Evolutionary conservation across 805 yeast species (phyloP).

Genomic region (Yarrowia deformans): DNA sequence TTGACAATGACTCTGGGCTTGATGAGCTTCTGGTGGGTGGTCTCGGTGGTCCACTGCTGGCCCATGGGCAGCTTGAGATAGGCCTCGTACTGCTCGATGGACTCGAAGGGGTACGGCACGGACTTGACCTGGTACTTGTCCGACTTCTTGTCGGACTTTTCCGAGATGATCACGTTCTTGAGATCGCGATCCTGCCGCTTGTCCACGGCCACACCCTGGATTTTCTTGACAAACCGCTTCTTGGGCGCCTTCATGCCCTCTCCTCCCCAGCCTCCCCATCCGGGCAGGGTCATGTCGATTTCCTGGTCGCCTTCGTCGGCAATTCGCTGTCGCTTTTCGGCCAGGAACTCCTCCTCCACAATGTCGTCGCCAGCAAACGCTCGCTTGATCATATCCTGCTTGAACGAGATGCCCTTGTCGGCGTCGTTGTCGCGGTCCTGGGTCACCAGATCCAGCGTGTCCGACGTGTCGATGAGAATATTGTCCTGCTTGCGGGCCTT

Average conservation of each 20-base stretch:
- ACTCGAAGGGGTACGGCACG: slow-evolving; percentile 96
- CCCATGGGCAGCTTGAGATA: slow-evolving; percentile 95
- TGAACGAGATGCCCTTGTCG: slow-evolving; percentile 60
- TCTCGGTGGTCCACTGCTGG: slow-evolving; percentile 92
- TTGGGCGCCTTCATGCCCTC: slow-evolving; percentile 57
- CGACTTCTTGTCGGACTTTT: slow-evolving; percentile 81
- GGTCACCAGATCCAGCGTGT: slow-evolving; percentile 63
- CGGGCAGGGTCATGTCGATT: slow-evolving; percentile 86
- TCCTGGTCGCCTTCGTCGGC: slow-evolving; percentile 87
- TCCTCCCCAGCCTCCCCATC: slow-evolving; percentile 99
- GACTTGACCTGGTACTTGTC: slow-evolving; percentile 82
- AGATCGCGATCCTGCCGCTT: slow-evolving; percentile 80
- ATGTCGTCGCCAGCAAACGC: slow-evolving; percentile 99
- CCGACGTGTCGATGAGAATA: slow-evolving; percentile 49
- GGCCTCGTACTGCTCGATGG: slow-evolving; percentile 92
- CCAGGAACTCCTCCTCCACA: slow-evolving; percentile 70
- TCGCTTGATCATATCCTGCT: slow-evolving; percentile 82
- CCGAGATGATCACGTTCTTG: slow-evolving; percentile 87
- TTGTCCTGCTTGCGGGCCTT: slow-evolving; percentile 44
- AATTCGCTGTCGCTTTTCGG: slow-evolving; percentile 71
- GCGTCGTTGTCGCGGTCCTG: slow-evolving; percentile 51
- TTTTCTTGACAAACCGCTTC: slow-evolving; percentile 69
- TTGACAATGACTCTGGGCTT: slow-evolving; percentile 88
- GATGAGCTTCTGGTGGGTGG: slow-evolving; percentile 83
- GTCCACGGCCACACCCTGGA: slow-evolving; percentile 75